Conservation (phyloP, 208 protist species). For the Acanthamoeba rhysodes region DNA sequence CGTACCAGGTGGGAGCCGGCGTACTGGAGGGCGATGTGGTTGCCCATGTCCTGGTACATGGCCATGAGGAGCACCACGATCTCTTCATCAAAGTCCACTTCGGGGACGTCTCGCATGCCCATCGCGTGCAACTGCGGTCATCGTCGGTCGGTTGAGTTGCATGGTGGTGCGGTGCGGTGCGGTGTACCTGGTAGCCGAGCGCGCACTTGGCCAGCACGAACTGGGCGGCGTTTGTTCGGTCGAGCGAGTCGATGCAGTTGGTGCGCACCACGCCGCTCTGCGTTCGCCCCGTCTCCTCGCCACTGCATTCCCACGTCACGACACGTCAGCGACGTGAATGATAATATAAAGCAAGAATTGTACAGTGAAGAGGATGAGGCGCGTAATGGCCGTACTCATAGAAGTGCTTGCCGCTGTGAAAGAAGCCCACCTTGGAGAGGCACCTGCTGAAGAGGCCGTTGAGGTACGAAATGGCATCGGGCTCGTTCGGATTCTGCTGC, state of each 20-base stretch:
- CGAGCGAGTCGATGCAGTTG: conserved; percentile 99
- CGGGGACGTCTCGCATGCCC: conserved; percentile 80
- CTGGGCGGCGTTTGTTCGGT: conserved; percentile 98
- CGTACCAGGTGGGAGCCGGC: conserved; percentile 60
- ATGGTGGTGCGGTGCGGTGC: no score
- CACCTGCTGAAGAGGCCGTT: not conserved
- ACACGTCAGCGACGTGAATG: not conserved
- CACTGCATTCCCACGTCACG: not conserved
- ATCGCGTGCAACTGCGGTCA: conserved; percentile 84
- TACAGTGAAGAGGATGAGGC: not conserved
- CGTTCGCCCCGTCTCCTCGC: conserved; percentile 52
- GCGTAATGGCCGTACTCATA: not conserved
- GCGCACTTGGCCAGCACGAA: conserved; percentile 94
- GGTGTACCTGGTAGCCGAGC: conserved; percentile 85
- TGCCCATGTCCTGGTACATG: conserved; percentile 91
- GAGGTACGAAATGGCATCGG: conserved; percentile 48
- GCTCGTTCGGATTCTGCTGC: conserved; percentile 17
- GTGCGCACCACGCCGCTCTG: conserved; percentile 95
- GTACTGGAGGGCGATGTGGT: conserved; percentile 89
- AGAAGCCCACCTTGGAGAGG: conserved; percentile 43
- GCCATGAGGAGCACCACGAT: conserved; percentile 81
- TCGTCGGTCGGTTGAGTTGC: not conserved
- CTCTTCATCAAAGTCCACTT: conserved; percentile 84
- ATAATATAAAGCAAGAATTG: not conserved
- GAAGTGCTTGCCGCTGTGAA: conserved; percentile 32